These are phyloP conservation scores for Rutidosis leptorrhynchoides DNA, from an alignment of 129 eudicot species.

Conservation along the genomic window DNA sequence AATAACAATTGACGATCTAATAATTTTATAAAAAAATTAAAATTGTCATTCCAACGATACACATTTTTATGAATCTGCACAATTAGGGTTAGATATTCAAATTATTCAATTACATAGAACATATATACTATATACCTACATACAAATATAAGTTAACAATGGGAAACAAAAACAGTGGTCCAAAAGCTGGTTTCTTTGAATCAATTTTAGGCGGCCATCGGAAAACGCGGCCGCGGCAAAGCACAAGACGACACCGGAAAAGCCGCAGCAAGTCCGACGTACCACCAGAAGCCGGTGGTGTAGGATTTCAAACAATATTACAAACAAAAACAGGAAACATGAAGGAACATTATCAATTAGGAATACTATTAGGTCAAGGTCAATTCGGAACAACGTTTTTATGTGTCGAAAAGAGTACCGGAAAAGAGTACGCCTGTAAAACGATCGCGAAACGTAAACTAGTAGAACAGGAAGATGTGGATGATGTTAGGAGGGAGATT, in stretches of 20 bases:
- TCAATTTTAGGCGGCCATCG: neutral
- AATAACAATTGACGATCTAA: neutral
- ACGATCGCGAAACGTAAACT: conserved; percentile 71
- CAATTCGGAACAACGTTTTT: conserved; percentile 72
- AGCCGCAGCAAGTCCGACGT: conserved; percentile 1
- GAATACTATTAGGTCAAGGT: conserved; percentile 86
- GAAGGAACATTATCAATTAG: conserved; percentile 61
- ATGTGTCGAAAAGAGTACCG: conserved; percentile 48
- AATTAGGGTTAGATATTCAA: conserved; percentile 7
- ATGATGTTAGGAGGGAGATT: conserved; percentile 86
- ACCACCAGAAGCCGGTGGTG: conserved; percentile 19
- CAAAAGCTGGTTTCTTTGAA: conserved; percentile 14
- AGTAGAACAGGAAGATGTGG: conserved; percentile 63
- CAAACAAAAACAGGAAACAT: conserved; percentile 64
- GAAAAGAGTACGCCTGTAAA: conserved; percentile 71
- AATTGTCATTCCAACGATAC: neutral
- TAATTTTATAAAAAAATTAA: neutral
- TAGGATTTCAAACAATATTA: conserved; percentile 53
- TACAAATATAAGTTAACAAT: neutral
- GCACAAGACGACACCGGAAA: neutral
- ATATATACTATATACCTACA: too few species aligned
- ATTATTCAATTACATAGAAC: neutral
- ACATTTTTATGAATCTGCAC: conserved; percentile 16
- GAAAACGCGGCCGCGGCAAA: conserved; percentile 25
- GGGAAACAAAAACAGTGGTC: conserved; percentile 28